Conservation (phyloP, 495 filamentous ascomycete genomes). For the Aspergillus cristatus region DNA sequence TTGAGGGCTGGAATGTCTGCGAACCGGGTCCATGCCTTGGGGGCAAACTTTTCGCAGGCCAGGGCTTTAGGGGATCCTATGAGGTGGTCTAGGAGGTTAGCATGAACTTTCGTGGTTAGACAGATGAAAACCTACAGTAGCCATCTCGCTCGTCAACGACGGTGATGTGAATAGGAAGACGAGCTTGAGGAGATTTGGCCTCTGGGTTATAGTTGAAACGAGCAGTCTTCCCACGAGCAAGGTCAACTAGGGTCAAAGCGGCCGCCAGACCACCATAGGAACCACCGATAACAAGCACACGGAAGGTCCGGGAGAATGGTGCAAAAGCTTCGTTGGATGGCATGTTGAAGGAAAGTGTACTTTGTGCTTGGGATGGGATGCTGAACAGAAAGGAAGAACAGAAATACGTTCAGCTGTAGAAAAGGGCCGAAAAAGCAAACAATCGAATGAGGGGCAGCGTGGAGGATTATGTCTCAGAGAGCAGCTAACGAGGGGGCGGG, state of each 20-base stretch:
- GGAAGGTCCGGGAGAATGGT: conserved; percentile 17
- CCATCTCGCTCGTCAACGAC: conserved; percentile 65
- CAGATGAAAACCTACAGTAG: conserved; percentile 46
- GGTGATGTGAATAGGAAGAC: conserved; percentile 50
- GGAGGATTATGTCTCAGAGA: neutral
- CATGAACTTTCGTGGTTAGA: neutral
- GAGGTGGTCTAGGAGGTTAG: conserved; percentile 38
- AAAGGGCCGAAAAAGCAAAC: neutral
- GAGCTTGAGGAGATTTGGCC: conserved; percentile 16
- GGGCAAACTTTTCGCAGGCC: conserved; percentile 43
- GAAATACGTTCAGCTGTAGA: neutral
- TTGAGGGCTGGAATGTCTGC: conserved; percentile 49
- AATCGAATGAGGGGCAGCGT: neutral
- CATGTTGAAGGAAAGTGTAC: conserved; percentile 15
- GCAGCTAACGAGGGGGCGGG: too few relatives aligned
- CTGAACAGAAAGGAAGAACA: neutral
- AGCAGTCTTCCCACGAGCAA: conserved; percentile 36
- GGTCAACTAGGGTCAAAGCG: conserved; percentile 50
- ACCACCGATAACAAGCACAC: conserved; percentile 51
- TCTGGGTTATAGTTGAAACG: conserved; percentile 26
- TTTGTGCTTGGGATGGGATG: neutral
- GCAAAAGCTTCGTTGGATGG: conserved; percentile 22
- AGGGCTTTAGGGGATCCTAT: conserved; percentile 58
- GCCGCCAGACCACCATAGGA: conserved; percentile 56
- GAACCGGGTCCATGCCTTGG: conserved; percentile 53